Conservation (phyloP, 805 yeast genomes). For the Candida xyloterini region DNA sequence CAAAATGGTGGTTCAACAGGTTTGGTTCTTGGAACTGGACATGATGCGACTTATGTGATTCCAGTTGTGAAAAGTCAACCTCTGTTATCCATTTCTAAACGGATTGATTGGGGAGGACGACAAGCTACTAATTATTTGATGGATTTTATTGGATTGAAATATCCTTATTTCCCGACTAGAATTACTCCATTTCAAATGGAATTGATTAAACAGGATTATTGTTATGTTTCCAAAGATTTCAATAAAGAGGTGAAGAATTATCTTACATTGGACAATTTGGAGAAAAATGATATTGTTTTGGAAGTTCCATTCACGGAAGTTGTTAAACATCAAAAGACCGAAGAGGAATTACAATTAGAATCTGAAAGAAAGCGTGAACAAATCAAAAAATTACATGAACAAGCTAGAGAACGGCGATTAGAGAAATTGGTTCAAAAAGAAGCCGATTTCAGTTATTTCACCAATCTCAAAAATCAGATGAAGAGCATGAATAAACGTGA, state of each 20-base stretch:
- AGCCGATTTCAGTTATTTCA: slow-evolving; percentile 72
- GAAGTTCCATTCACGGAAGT: slow-evolving; percentile 79
- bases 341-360: slow-evolving; percentile 74
- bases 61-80: slow-evolving; percentile 79
- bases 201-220: slow-evolving; percentile 66
- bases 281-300: slow-evolving; percentile 65
- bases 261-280: slow-evolving; percentile 62
- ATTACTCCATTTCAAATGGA: slow-evolving; percentile 62
- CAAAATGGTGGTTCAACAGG: slow-evolving; percentile 61
- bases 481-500: slow-evolving; percentile 50
- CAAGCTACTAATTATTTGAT: slow-evolving; percentile 63
- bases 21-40: slow-evolving; percentile 77
- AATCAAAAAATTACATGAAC: slow-evolving; percentile 87
- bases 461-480: slow-evolving; percentile 52
- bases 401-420: slow-evolving; percentile 78
- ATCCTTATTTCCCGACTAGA: slow-evolving; percentile 86
- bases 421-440: slow-evolving; percentile 81
- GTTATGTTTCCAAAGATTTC: slow-evolving; percentile 73
- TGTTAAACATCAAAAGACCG: slow-evolving; percentile 68
- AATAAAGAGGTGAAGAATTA: slow-evolving; percentile 54
- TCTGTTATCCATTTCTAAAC: slow-evolving; percentile 59
- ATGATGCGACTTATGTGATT: slow-evolving; percentile 76
- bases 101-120: slow-evolving; percentile 92
- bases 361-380: slow-evolving; percentile 80
- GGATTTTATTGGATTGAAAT: slow-evolving; percentile 68